Evolutionary conservation across 345 rosid species (phyloP), one percentile per base, ranked within the genome.

Genomic region (Linum usitatissimum): DNA sequence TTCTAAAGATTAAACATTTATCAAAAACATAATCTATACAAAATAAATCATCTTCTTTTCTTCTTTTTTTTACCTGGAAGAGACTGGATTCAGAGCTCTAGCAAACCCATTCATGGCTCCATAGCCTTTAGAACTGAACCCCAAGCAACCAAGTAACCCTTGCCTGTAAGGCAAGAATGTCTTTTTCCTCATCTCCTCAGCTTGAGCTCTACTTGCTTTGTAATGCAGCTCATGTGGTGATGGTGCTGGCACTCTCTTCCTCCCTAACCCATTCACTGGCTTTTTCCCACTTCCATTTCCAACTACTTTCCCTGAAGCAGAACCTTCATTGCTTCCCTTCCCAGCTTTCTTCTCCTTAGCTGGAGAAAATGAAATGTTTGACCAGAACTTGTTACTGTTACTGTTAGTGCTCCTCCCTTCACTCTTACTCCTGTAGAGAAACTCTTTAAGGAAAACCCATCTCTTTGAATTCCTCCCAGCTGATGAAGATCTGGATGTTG

Each of bases 161-260:
- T 93, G 96, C 61, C 91, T 81, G 71, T 93, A 93, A 30, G 99
- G 99, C 76, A 93, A 80, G 66, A 78, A 90, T 0, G 99, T 93
- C 78, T 79, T 90, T 86, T 86, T 93, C 83, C 83, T 93, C 97
- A 93, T 75, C 79, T 90, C 99, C 73, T 90, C 97, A 13, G 96
- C 91, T 38, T 93, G 99, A 28, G 97, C 97, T 79, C 91, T 82
- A 58, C 84, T 86, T 7, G 87, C 78, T 6, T 90, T 90, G 79
- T 93, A 93, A 77, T 90, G 99, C 53, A 93, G 28, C 79, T 93
- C 99, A 53, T 90, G 99, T 1, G 97, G 84, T 30, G 99, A 93
- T 10, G 30, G 20, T 18, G 80, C 78, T 6, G 93, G 91, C 19
- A 75, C 68, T 60, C 96, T 71, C 79, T 87, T 79, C 66, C 87